Percentiles rank a stretch among this genome's conserved stretches.
Evolutionary conservation across 2,329 filamentous ascomycete genomes (phyloP).

Genomic region (Lachnellula suecica): DNA sequence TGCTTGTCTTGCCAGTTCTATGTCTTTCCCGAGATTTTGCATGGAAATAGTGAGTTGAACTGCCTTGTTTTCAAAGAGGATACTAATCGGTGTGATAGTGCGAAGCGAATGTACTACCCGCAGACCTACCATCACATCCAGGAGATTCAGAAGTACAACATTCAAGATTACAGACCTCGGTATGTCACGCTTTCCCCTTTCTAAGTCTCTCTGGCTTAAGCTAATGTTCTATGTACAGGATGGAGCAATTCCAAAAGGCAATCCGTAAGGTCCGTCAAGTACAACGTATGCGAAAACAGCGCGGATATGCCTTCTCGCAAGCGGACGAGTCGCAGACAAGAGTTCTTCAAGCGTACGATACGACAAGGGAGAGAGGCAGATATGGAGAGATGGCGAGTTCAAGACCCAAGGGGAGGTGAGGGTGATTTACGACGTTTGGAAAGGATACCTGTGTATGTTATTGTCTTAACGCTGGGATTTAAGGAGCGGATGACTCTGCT

Average conservation of each 20-base stretch:
- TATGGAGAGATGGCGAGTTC: slow-evolving; percentile 85
- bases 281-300: slow-evolving; percentile 98
- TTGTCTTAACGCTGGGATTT: slow-evolving; percentile 1
- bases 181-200: slow-evolving; percentile 42
- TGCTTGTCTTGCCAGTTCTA: slow-evolving; percentile 73
- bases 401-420: slow-evolving; percentile 17
- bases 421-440: slow-evolving; percentile 12
- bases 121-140: slow-evolving; percentile 98
- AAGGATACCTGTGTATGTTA: slow-evolving; percentile 5
- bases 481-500: not conserved
- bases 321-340: slow-evolving; percentile 95
- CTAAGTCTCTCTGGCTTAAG: not conserved
- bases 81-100: slow-evolving; percentile 37
- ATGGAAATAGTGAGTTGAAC: slow-evolving; percentile 76
- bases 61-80: not conserved
- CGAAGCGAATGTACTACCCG: slow-evolving; percentile 94
- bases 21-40: slow-evolving; percentile 87
- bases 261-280: slow-evolving; percentile 98
- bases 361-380: slow-evolving; percentile 83
- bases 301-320: slow-evolving; percentile 96
- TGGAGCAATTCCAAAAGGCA: slow-evolving; percentile 99
- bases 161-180: slow-evolving; percentile 96
- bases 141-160: slow-evolving; percentile 99
- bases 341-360: slow-evolving; percentile 96
- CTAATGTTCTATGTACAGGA: slow-evolving; percentile 51